These are phyloP conservation scores for Myxozyma melibiosi DNA, from an alignment of 805 yeast species.

Conservation along the genomic window DNA sequence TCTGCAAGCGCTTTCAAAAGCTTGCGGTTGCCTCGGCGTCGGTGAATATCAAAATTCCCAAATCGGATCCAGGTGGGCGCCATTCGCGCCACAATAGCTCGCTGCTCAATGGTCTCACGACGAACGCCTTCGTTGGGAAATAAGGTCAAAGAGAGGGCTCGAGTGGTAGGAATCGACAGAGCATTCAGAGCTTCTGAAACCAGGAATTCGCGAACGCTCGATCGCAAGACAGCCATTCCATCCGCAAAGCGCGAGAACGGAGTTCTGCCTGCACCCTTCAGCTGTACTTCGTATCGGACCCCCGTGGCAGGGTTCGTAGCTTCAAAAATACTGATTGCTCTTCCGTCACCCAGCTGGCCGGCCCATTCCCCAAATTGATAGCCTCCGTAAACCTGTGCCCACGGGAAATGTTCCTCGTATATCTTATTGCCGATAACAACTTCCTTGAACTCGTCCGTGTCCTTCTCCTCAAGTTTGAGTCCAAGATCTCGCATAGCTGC, in stretches of 20 bases:
- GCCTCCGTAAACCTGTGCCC: constrained; percentile 92
- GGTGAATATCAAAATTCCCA: constrained; percentile 83
- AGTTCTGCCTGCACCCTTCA: constrained; percentile 87
- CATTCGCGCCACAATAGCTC: constrained; percentile 83
- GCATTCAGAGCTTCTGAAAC: constrained; percentile 74
- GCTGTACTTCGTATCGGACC: constrained; percentile 63
- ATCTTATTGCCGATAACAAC: constrained; percentile 65
- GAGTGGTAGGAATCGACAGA: constrained; percentile 81
- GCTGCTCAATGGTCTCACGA: constrained; percentile 65
- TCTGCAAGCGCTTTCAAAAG: constrained; percentile 68
- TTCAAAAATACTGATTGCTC: constrained; percentile 83
- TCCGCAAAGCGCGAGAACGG: constrained; percentile 95
- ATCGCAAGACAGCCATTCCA: constrained; percentile 89
- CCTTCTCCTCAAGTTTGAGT: constrained; percentile 46
- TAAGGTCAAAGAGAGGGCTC: constrained; percentile 73
- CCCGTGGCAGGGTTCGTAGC: constrained; percentile 51
- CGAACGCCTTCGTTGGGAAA: constrained; percentile 79
- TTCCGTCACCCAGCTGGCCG: constrained; percentile 95
- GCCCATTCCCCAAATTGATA: constrained; percentile 96
- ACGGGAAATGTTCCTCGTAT: constrained; percentile 61
- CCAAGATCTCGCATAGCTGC: constrained; percentile 66
- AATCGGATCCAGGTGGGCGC: constrained; percentile 85
- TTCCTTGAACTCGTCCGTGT: constrained; percentile 52
- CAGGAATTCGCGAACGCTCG: constrained; percentile 84
- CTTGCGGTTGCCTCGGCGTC: constrained; percentile 68